phyloP scores from a whole-genome alignment of 345 rosid genomes.

The Salix viminalis region DNA sequence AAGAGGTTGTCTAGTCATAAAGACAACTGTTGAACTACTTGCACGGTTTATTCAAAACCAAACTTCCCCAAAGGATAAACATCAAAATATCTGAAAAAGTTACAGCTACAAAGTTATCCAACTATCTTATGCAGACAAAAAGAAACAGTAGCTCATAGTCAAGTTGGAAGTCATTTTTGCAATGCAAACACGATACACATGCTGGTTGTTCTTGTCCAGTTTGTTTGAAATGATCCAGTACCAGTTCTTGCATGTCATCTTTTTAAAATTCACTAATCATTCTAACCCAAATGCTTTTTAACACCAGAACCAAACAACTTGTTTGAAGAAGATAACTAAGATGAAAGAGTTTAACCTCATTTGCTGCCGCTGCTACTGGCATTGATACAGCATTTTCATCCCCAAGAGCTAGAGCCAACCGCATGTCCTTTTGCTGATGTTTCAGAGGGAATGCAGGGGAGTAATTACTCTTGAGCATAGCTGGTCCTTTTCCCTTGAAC shows the following conservation, averaged over 20 bases:
- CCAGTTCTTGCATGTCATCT: background rate
- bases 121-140: too few relatives aligned
- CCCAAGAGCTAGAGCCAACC: conserved; percentile 95
- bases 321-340: background rate
- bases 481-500: conserved; percentile 82
- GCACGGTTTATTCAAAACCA: too few relatives aligned
- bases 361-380: conserved; percentile 93
- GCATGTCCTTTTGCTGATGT: conserved; percentile 93
- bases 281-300: background rate
- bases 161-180: background rate
- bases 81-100: too few relatives aligned
- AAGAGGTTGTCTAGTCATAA: background rate
- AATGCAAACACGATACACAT: background rate
- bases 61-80: too few relatives aligned
- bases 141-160: too few relatives aligned
- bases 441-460: conserved; percentile 83
- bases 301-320: background rate
- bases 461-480: conserved; percentile 59
- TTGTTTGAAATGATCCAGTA: background rate
- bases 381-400: conserved; percentile 82
- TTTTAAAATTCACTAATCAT: background rate
- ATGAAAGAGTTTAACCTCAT: conserved; percentile 52
- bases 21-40: too few relatives aligned
- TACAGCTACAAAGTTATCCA: too few relatives aligned
- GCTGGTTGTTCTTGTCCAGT: background rate